Evolutionary conservation across 345 rosid genomes (phyloP), one percentile per base, ranked within the genome.

Genomic region (Lepidium aucheri): DNA sequence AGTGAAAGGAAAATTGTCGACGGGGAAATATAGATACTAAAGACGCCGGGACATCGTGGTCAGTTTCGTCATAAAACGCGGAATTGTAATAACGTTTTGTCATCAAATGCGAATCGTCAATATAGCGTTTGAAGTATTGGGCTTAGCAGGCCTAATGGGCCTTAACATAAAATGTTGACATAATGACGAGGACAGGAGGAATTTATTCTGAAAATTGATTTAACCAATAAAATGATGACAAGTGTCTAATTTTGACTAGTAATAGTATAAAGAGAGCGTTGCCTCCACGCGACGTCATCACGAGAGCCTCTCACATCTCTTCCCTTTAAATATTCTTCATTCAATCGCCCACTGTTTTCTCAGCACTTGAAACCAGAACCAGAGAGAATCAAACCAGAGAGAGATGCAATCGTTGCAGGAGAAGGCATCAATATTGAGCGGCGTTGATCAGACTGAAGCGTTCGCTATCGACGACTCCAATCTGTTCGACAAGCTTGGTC

Each of bases 371-470:
- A 22, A 47, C 52, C 14, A 8, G 8, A 42, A 47, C 52, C 14
- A 8, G 8, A 42, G 20, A 42, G 46, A 13, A 13, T 9, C 4
- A 6, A 12, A 9, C 3, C 10, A 5, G 17, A 0, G 17, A 39
- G 54, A 53, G 70, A 91, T 89, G 98, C 95, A 85, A 55, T 80
- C 88, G 17, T 80, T 92, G 56, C 98, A 89, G 33, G 86, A 87
- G 70, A 92, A 86, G 73, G 96, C 96, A 14, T 75, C 95, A 16
- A 63, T 79, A 53, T 87, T 89, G 93, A 92, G 98, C 75, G 95
- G 98, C 76, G 95, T 92, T 13, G 70, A 74, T 56, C 12, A 63
- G 9, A 84, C 81, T 15, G 95, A 92, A 47, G 95, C 96, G 0
- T 89, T 89, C 72, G 95, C 91, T 53, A 86, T 92, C 8, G 91